Evolutionary conservation across 441 rosid species (phyloP).

Genomic region (Gossypium schwendimanii): DNA sequence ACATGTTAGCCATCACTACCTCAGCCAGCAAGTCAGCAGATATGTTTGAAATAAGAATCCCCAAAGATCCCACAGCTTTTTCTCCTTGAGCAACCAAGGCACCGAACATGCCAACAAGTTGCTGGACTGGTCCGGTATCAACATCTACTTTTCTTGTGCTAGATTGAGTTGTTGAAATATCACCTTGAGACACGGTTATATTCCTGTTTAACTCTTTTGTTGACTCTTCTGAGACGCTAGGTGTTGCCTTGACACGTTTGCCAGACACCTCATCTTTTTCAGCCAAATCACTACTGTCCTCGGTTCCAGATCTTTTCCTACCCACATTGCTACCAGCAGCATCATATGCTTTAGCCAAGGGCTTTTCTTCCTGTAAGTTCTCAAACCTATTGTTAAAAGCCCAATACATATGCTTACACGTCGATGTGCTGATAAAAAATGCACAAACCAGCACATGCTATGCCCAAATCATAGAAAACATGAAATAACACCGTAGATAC

Average conservation of each 20-base stretch:
- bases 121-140: slow-evolving; percentile 81
- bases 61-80: slow-evolving; percentile 76
- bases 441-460: not conserved
- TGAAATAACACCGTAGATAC: slow-evolving; percentile 32
- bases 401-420: slow-evolving; percentile 8
- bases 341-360: slow-evolving; percentile 32
- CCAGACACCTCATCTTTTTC: slow-evolving; percentile 46
- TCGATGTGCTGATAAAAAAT: slow-evolving; percentile 8
- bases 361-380: slow-evolving; percentile 50
- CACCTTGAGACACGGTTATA: slow-evolving; percentile 36
- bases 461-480: slow-evolving; percentile 10
- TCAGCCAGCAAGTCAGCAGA: slow-evolving; percentile 94
- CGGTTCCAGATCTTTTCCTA: slow-evolving; percentile 69
- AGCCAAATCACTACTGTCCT: slow-evolving; percentile 40
- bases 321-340: slow-evolving; percentile 32
- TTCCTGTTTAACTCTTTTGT: slow-evolving; percentile 42
- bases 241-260: slow-evolving; percentile 61
- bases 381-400: slow-evolving; percentile 23
- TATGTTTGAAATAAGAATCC: slow-evolving; percentile 88
- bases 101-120: slow-evolving; percentile 89
- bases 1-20: slow-evolving; percentile 95
- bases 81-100: slow-evolving; percentile 98
- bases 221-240: slow-evolving; percentile 59
- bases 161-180: slow-evolving; percentile 35
- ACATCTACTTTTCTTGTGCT: slow-evolving; percentile 36